Percentiles rank a stretch among this genome's conserved stretches.
Evolutionary conservation across 352 stramenopile genomes (phyloP).

Genomic region (Globisporangium apiculatum): DNA sequence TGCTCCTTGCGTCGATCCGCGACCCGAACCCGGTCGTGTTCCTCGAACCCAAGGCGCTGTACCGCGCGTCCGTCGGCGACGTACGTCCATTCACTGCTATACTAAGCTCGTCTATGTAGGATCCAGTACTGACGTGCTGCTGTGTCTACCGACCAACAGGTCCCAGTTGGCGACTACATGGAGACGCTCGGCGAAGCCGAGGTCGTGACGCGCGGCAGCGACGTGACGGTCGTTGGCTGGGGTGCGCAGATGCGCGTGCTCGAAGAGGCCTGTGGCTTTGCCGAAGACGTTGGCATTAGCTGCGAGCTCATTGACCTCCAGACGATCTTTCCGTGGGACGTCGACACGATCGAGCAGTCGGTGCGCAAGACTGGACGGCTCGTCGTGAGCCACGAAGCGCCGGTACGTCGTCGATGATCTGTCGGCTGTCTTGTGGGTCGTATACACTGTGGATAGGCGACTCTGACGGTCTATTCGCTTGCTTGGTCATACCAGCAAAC

Average conservation of each 20-base stretch:
- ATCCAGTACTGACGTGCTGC: background rate
- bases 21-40: conserved; percentile 97
- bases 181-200: conserved; percentile 93
- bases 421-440: conserved; percentile 1
- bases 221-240: conserved; percentile 96
- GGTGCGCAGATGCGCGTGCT: conserved; percentile 88
- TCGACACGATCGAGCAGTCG: conserved; percentile 90
- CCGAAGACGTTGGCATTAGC: conserved; percentile 89
- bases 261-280: conserved; percentile 76
- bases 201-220: conserved; percentile 87
- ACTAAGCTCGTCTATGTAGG: background rate
- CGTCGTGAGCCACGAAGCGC: conserved; percentile 96
- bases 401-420: conserved; percentile 42
- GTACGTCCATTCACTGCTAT: conserved; percentile 14
- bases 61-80: conserved; percentile 93
- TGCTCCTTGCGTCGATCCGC: conserved; percentile 94
- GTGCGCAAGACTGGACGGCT: conserved; percentile 97
- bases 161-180: conserved; percentile 93
- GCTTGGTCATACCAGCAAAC: conserved; percentile 37
- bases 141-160: conserved; percentile 15
- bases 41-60: conserved; percentile 98
- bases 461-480: too few relatives aligned
- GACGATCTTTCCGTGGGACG: conserved; percentile 97
- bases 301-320: conserved; percentile 98
- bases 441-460: background rate